Conservation (phyloP, 495 filamentous ascomycete genomes). For the Tirmania nivea region DNA sequence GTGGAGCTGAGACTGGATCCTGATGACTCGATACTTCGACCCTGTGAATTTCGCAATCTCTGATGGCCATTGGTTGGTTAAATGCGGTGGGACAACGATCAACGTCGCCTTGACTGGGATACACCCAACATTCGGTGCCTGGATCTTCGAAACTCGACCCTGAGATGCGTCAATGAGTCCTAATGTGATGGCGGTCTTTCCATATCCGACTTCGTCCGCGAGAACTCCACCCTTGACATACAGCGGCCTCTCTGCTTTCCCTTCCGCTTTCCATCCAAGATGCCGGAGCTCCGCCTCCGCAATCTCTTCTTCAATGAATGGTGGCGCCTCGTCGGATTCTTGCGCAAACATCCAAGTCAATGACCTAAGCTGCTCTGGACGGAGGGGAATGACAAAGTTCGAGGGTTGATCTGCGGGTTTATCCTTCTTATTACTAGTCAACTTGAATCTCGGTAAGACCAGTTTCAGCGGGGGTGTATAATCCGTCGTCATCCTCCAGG, state of each 20-base stretch:
- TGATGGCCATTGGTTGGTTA: constrained; percentile 43
- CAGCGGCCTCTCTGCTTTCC: constrained; percentile 29
- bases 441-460: constrained; percentile 20
- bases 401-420: constrained; percentile 21
- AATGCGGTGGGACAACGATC: constrained; percentile 39
- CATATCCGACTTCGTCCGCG: constrained; percentile 59
- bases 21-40: constrained; percentile 25
- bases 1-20: constrained; percentile 19
- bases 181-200: constrained; percentile 57
- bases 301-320: constrained; percentile 41
- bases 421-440: constrained; percentile 29
- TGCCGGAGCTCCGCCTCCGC: constrained; percentile 41
- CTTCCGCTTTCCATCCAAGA: constrained; percentile 41
- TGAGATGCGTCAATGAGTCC: constrained; percentile 36
- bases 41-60: constrained; percentile 41
- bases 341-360: constrained; percentile 44
- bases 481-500: constrained; percentile 33
- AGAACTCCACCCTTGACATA: constrained; percentile 44
- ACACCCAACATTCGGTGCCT: constrained; percentile 14
- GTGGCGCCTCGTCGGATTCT: constrained; percentile 26
- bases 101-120: constrained; percentile 43
- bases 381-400: constrained; percentile 20
- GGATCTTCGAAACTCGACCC: background rate
- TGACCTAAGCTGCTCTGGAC: constrained; percentile 37
- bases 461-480: constrained; percentile 21